These are phyloP conservation scores for Corchorus capsularis DNA, from an alignment of 345 rosid genomes.

Conservation along the genomic window DNA sequence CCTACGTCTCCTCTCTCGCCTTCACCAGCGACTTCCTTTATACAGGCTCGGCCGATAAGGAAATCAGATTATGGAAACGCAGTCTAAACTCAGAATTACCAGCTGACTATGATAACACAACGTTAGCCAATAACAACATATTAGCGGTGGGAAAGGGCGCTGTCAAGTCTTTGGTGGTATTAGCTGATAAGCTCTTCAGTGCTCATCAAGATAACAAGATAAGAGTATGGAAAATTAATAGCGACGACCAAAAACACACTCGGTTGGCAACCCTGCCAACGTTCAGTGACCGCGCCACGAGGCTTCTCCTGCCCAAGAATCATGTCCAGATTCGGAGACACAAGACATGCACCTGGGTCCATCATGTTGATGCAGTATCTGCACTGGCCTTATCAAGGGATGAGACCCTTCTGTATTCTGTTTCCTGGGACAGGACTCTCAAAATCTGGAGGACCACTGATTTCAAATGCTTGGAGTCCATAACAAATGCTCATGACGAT, in stretches of 20 bases:
- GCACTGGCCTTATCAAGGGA: slow-evolving; percentile 74
- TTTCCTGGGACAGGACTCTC: slow-evolving; percentile 93
- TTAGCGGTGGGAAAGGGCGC: slow-evolving; percentile 64
- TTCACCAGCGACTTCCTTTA: slow-evolving; percentile 64
- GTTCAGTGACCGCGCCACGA: slow-evolving; percentile 64
- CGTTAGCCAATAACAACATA: slow-evolving; percentile 21
- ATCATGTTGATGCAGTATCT: slow-evolving; percentile 82
- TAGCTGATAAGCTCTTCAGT: slow-evolving; percentile 72
- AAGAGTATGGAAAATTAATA: slow-evolving; percentile 80
- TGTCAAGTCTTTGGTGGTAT: slow-evolving; percentile 72
- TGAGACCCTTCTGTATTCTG: slow-evolving; percentile 72
- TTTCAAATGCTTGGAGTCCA: slow-evolving; percentile 83
- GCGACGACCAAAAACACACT: slow-evolving; percentile 49
- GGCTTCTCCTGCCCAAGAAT: slow-evolving; percentile 58
- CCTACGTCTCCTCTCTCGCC: slow-evolving; percentile 66
- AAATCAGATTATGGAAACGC: slow-evolving; percentile 66
- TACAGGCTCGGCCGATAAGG: slow-evolving; percentile 65
- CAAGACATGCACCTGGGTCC: slow-evolving; percentile 81
- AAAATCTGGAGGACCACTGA: slow-evolving; percentile 82
- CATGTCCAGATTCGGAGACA: slow-evolving; percentile 76
- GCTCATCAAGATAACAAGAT: slow-evolving; percentile 97
- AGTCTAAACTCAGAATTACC: slow-evolving; percentile 30
- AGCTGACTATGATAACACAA: slow-evolving; percentile 26
- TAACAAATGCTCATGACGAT: slow-evolving; percentile 81
- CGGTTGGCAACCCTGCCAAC: slow-evolving; percentile 87